phyloP scores from a whole-genome alignment of 306 rosid genomes.

The Cucumis melo region DNA sequence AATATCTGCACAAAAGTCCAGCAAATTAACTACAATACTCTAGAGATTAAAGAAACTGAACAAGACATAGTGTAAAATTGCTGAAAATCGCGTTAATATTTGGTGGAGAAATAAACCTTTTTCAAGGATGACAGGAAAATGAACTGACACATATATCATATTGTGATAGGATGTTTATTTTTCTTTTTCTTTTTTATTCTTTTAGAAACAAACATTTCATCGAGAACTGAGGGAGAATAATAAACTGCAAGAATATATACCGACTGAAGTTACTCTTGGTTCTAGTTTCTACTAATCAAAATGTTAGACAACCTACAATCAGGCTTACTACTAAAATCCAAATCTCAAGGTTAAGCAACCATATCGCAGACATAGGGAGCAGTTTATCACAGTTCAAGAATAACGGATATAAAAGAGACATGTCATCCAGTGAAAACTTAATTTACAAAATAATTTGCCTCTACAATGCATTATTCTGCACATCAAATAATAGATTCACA shows the following conservation, averaged over 20 bases:
- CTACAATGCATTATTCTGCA: background rate
- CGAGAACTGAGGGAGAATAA: background rate
- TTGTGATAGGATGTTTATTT: background rate
- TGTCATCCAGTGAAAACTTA: background rate
- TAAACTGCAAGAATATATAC: background rate
- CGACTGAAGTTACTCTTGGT: background rate
- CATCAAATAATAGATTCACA: background rate
- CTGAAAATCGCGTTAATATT: background rate
- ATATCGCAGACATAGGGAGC: background rate
- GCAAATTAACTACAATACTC: background rate
- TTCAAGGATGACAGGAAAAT: constrained; percentile 1
- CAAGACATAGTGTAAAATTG: background rate
- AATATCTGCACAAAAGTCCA: constrained; percentile 49
- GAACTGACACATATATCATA: background rate
- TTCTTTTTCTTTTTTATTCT: background rate
- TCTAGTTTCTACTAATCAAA: background rate
- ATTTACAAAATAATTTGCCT: background rate
- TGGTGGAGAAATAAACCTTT: background rate
- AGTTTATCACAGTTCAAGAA: background rate
- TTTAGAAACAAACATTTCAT: background rate
- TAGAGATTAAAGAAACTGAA: background rate
- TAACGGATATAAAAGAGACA: background rate
- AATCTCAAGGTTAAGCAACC: background rate
- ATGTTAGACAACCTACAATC: background rate
- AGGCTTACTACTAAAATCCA: background rate